Conservation (phyloP, 345 rosid genomes). For the Eutrema yunnanense region DNA sequence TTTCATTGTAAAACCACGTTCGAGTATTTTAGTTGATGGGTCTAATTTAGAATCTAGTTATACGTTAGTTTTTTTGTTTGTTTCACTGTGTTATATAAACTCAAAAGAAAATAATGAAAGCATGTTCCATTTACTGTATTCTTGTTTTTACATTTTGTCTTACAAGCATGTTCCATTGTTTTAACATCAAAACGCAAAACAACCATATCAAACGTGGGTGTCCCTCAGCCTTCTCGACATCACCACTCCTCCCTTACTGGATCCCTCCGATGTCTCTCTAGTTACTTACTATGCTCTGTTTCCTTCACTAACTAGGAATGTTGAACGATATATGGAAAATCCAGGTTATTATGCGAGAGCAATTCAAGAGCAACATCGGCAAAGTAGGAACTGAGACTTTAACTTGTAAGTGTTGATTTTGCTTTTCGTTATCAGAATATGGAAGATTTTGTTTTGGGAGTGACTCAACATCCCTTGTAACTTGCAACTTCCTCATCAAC, state of each 20-base stretch:
- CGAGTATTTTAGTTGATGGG: conserved; percentile 1
- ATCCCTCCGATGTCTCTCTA: too few relatives aligned
- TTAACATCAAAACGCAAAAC: neutral
- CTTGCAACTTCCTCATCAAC: conserved; percentile 37
- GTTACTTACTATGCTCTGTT: too few relatives aligned
- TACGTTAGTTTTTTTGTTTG: neutral
- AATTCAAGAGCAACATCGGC: neutral
- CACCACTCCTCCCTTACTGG: too few relatives aligned
- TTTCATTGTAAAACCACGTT: conserved; percentile 5
- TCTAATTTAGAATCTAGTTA: neutral
- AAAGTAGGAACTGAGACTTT: neutral
- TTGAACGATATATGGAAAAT: too few relatives aligned
- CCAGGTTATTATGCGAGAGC: neutral
- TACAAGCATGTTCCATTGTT: neutral
- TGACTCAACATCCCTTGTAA: too few relatives aligned
- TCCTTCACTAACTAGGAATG: too few relatives aligned
- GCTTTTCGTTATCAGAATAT: neutral
- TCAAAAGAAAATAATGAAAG: neutral
- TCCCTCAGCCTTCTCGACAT: too few relatives aligned
- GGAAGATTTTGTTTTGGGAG: neutral
- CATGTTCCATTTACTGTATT: neutral
- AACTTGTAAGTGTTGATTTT: neutral
- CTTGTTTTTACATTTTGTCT: too few relatives aligned
- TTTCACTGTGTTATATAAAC: neutral
- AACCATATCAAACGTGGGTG: too few relatives aligned